phyloP scores from a whole-genome alignment of 164 flowering plant genomes.

The Berberis thunbergii region DNA sequence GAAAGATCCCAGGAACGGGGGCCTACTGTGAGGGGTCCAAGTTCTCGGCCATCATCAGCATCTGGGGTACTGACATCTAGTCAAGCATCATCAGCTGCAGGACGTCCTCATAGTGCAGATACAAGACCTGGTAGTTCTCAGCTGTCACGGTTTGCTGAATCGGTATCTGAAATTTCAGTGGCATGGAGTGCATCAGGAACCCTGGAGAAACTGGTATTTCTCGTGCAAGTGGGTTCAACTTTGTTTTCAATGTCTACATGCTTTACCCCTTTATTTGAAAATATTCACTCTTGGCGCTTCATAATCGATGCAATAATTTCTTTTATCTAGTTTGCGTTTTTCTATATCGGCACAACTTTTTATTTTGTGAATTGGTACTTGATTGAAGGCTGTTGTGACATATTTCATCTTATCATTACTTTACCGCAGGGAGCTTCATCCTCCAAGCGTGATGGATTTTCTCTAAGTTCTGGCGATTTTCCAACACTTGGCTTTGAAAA shows the following conservation, averaged over 20 bases:
- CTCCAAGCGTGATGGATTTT: constrained; percentile 47
- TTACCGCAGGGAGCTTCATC: constrained; percentile 36
- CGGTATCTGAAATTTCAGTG: constrained; percentile 47
- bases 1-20: constrained; percentile 61
- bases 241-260: not conserved
- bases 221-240: not conserved
- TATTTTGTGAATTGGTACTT: not conserved
- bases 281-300: too few relatives aligned
- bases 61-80: constrained; percentile 66
- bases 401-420: not conserved
- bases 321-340: not conserved
- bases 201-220: constrained; percentile 60
- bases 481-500: constrained; percentile 81
- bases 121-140: constrained; percentile 91
- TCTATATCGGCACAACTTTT: not conserved
- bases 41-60: constrained; percentile 89
- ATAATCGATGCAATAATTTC: too few relatives aligned
- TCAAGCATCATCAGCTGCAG: constrained; percentile 41
- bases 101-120: constrained; percentile 95
- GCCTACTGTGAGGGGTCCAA: constrained; percentile 61
- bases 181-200: constrained; percentile 55
- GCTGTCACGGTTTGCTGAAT: constrained; percentile 88
- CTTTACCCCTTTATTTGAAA: too few relatives aligned
- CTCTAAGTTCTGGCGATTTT: constrained; percentile 82
- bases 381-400: not conserved